These are phyloP conservation scores for Blastobotrys apis DNA, from an alignment of 1,139 yeast species.

Conservation along the genomic window DNA sequence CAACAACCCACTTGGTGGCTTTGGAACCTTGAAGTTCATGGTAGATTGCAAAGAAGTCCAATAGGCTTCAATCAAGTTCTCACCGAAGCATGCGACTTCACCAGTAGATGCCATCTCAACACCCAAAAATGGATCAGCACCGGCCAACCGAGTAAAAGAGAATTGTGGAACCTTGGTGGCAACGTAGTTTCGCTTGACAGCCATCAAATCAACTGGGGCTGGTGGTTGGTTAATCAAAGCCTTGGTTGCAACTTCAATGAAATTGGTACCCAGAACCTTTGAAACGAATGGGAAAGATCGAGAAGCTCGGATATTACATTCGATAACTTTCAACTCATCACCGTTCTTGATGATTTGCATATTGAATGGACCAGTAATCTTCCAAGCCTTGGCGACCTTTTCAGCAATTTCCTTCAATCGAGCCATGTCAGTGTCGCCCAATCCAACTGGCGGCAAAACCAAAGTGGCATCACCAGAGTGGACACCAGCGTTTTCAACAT, in stretches of 20 bases:
- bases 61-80: slow-evolving; percentile 80
- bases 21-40: slow-evolving; percentile 92
- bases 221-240: slow-evolving; percentile 75
- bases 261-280: slow-evolving; percentile 88
- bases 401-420: slow-evolving; percentile 92
- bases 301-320: slow-evolving; percentile 97
- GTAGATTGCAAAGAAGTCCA: slow-evolving; percentile 97
- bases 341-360: slow-evolving; percentile 95
- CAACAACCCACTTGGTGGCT: slow-evolving; percentile 82
- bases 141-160: slow-evolving; percentile 95
- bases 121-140: slow-evolving; percentile 98
- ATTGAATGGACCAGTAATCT: slow-evolving; percentile 96
- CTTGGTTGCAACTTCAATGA: slow-evolving; percentile 88
- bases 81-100: slow-evolving; percentile 95
- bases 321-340: slow-evolving; percentile 85
- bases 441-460: slow-evolving; percentile 84
- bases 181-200: slow-evolving; percentile 83
- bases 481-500: slow-evolving; percentile 97
- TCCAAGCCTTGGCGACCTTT: slow-evolving; percentile 91
- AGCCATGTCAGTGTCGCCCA: slow-evolving; percentile 79
- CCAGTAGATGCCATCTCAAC: slow-evolving; percentile 99
- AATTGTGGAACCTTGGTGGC: slow-evolving; percentile 98
- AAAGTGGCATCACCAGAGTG: slow-evolving; percentile 98
- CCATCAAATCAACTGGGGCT: slow-evolving; percentile 83
- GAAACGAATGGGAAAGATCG: slow-evolving; percentile 99